Evolutionary conservation across 257 asterid genomes (phyloP), one percentile per base, ranked within the genome.

Genomic region (Henckelia pumila): DNA sequence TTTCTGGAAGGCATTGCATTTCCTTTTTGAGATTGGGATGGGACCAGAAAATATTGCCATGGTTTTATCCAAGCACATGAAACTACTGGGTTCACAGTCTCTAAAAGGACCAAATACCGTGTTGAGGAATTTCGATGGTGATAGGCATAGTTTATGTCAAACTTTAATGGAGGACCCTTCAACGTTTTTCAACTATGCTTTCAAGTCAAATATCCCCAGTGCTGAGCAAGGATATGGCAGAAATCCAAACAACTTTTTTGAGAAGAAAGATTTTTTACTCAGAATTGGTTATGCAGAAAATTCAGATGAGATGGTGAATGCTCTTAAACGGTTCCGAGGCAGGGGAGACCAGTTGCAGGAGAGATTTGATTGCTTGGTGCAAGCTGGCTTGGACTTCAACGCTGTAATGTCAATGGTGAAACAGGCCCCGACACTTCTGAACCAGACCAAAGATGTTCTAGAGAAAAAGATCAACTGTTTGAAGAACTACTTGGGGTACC

Each of bases 261-360:
- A 84, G 49, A 93, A 85, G 73, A 81, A 82, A 0, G 75, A 76
- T 24, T 92, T 93, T 78, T 78, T 93, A 37, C 57, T 75, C 63
- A 81, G 86, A 71, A 77, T 93, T 37, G 98, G 98, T 53, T 88
- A 86, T 44, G 63, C 78, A 7, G 96, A 93, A 53, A 93, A 90
- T 67, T 84, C 98, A 8, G 97, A 93, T 25, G 97, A 88, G 77
- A 83, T 88, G 94, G 82, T 85, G 59, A 89, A 88, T 78, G 97
- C 98, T 68, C 67, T 82, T 25, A 88, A 83, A 73, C 67, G 53
- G 25, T 93, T 93, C 73, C 76, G 98, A 22, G 98, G 98, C 75
- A 83, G 97, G 80, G 98, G 96, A 49, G 97, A 89, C 81, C 94
- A 90, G 50, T 66, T 93, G 69, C 96, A 89, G 76, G 98, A 88